Evolutionary conservation across 2,329 filamentous ascomycete species (phyloP).

Genomic region (Verticillium klebahnii): DNA sequence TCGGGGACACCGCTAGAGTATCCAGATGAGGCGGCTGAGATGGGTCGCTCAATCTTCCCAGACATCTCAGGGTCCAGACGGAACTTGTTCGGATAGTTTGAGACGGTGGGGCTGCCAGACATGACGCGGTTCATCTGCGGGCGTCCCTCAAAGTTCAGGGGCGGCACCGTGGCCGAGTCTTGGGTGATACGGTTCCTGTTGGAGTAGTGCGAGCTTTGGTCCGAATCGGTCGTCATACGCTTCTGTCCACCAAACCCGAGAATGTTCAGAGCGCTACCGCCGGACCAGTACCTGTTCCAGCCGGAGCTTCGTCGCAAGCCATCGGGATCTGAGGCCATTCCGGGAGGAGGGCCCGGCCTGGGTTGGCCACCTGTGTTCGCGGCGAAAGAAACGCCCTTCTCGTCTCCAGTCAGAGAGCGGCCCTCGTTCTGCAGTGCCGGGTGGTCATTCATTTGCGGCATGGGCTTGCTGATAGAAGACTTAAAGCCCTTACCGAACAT

Average conservation of each 20-base stretch:
- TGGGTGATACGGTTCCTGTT: conserved; percentile 49
- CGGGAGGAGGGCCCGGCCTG: conserved; percentile 25
- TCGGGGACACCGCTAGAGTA: conserved; percentile 64
- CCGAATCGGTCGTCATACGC: conserved; percentile 48
- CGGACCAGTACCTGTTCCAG: conserved; percentile 76
- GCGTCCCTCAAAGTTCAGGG: conserved; percentile 60
- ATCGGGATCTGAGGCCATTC: conserved; percentile 30
- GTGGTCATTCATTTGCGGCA: conserved; percentile 38
- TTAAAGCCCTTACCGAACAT: conserved; percentile 61
- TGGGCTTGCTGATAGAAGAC: conserved; percentile 57
- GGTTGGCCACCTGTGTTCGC: conserved; percentile 24
- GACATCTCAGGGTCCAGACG: conserved; percentile 53
- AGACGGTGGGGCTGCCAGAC: conserved; percentile 65
- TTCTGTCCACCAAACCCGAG: conserved; percentile 52
- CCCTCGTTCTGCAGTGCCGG: conserved; percentile 26
- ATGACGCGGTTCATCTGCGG: conserved; percentile 61
- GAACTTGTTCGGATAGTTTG: conserved; percentile 49
- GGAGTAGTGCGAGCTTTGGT: conserved; percentile 54
- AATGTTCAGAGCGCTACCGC: conserved; percentile 64
- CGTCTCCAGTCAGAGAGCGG: conserved; percentile 19
- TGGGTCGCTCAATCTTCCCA: conserved; percentile 55
- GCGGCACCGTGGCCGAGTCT: conserved; percentile 66
- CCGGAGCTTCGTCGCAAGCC: conserved; percentile 60
- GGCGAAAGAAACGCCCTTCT: conserved; percentile 35
- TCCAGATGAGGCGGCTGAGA: conserved; percentile 46